These are phyloP conservation scores for Lecanosticta acicola DNA, from an alignment of 2,329 filamentous ascomycete genomes.

Conservation along the genomic window DNA sequence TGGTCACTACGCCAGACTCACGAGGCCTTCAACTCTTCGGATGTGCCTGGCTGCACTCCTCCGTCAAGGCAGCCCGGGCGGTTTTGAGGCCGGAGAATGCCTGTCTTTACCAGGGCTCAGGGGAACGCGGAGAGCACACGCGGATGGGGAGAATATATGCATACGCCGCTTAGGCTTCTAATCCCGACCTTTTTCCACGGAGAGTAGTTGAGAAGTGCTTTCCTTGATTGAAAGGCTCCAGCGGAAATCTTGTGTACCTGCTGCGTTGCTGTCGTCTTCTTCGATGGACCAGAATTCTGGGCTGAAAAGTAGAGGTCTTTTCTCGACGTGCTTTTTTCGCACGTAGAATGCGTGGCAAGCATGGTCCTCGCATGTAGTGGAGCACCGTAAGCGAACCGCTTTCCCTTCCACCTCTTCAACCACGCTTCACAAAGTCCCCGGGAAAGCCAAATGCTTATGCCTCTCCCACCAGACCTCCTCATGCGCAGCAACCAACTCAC, in stretches of 20 bases:
- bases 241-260: too few species aligned
- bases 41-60: neutral
- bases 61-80: neutral
- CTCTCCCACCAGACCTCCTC: slow-evolving; percentile 44
- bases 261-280: too few species aligned
- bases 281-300: too few species aligned
- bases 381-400: too few species aligned
- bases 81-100: neutral
- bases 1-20: neutral
- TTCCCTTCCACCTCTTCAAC: neutral
- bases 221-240: too few species aligned
- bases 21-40: neutral
- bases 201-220: too few species aligned
- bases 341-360: too few species aligned
- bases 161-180: too few species aligned
- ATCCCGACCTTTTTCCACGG: too few species aligned
- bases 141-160: neutral
- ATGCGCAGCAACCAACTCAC: slow-evolving; percentile 50
- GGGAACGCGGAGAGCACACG: neutral
- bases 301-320: too few species aligned
- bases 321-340: too few species aligned
- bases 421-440: slow-evolving; percentile 8
- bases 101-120: neutral
- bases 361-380: too few species aligned
- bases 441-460: slow-evolving; percentile 20